Conservation (phyloP, 2,329 filamentous ascomycete genomes). For the Aplosporella prunicola region DNA sequence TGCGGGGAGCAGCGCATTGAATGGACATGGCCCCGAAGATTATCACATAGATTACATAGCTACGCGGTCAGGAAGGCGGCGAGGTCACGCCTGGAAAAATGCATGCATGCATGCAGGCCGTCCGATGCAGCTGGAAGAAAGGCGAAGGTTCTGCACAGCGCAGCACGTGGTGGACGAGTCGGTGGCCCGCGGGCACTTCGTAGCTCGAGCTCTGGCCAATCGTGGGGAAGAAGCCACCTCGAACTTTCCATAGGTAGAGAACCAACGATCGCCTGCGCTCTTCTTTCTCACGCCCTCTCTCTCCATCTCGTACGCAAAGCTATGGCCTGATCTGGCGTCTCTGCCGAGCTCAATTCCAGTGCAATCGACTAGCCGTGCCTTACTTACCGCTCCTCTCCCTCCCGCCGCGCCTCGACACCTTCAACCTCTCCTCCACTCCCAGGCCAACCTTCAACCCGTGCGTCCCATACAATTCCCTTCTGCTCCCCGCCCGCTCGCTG, state of each 20-base stretch:
- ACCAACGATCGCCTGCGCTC: background rate
- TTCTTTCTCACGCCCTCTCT: background rate
- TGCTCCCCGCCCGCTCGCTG: conserved; percentile 28
- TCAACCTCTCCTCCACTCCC: conserved; percentile 3
- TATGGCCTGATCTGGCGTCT: background rate
- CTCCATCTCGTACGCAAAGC: background rate
- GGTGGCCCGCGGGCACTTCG: conserved; percentile 3
- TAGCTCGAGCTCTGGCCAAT: conserved; percentile 4
- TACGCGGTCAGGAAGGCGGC: background rate
- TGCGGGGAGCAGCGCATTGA: too few species aligned
- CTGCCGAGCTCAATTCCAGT: background rate
- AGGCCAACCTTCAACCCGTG: background rate
- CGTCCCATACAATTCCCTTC: conserved; percentile 21
- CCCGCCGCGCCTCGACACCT: background rate
- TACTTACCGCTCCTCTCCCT: conserved; percentile 6
- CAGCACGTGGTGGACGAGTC: too few species aligned
- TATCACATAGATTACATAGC: too few species aligned
- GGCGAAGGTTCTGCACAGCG: too few species aligned
- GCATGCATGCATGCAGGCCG: background rate
- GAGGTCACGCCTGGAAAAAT: background rate
- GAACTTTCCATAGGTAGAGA: conserved; percentile 6
- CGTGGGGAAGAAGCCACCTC: conserved; percentile 6
- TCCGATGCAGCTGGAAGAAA: too few species aligned
- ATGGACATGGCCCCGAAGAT: too few species aligned
- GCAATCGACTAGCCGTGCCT: conserved; percentile 7